Conservation (phyloP, 23 red algal species). For the Gracilaria vermiculophylla region DNA sequence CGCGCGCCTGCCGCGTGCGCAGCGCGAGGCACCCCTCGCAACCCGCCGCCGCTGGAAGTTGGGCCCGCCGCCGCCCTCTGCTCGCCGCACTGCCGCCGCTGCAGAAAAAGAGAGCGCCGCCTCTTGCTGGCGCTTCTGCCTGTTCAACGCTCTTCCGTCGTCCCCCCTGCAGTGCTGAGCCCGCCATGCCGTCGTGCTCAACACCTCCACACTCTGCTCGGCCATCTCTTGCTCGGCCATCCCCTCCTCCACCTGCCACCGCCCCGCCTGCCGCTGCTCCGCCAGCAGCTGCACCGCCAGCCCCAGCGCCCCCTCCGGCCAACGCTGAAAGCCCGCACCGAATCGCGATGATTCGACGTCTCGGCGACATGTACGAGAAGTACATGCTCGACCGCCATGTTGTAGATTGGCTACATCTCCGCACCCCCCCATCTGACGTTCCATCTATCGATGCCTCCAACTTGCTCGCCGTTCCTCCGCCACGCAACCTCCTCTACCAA, state of each 20-base stretch:
- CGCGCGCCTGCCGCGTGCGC: not conserved
- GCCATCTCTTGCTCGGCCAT: no score
- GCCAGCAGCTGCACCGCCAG: not conserved
- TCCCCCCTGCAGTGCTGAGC: no score
- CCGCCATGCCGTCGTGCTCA: no score
- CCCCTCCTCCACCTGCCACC: no score
- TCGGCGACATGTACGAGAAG: conserved; percentile 23
- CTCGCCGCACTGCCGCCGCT: not conserved
- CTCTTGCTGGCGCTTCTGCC: no score
- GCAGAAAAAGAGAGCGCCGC: no score
- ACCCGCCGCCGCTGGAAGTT: not conserved
- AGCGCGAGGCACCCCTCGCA: not conserved
- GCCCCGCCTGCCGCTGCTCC: not conserved
- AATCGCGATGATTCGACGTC: not conserved
- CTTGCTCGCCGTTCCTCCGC: not conserved
- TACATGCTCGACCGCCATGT: conserved; percentile 26
- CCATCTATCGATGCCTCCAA: not conserved
- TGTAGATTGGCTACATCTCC: conserved; percentile 17
- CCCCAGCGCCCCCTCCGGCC: not conserved
- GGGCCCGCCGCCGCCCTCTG: not conserved
- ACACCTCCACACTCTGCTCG: no score
- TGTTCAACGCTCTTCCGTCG: no score
- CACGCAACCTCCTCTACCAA: not conserved
- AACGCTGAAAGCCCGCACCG: not conserved
- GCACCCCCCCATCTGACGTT: not conserved